Conservation (phyloP, 139 green algal species). For the Chlamydomonas sp. region DNA sequence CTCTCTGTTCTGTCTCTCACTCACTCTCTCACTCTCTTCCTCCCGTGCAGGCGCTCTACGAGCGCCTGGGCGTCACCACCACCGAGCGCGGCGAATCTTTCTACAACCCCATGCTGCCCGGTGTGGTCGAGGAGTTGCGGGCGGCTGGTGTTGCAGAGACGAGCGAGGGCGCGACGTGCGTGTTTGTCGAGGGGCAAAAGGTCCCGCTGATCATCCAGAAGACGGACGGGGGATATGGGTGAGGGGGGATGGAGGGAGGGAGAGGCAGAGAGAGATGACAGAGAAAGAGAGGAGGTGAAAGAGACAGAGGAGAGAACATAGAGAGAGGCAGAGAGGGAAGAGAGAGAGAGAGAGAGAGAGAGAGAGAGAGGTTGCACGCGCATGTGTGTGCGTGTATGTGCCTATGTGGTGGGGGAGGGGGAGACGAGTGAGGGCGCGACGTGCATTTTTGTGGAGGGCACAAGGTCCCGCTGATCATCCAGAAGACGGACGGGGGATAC, state of each 20-base stretch:
- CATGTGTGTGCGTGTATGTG: no score
- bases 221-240: conserved; percentile 93
- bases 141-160: conserved; percentile 58
- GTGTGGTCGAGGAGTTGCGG: conserved; percentile 69
- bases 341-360: no score
- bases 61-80: conserved; percentile 70
- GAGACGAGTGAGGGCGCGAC: conserved; percentile 76
- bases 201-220: conserved; percentile 93
- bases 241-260: no score
- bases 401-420: conserved; percentile 53
- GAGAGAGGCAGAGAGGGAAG: no score
- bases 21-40: no score
- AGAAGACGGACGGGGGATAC: conserved; percentile 95
- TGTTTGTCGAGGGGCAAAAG: conserved; percentile 64
- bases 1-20: no score
- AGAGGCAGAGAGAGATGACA: no score
- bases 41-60: conserved; percentile 82
- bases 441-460: conserved; percentile 68
- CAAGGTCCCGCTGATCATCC: conserved; percentile 83
- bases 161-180: conserved; percentile 76
- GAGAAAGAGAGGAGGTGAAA: no score
- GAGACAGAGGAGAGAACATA: no score
- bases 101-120: conserved; percentile 90
- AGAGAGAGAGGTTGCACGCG: no score
- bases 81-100: conserved; percentile 87